These are phyloP conservation scores for Colletotrichum chrysophilum DNA, from an alignment of 2,329 filamentous ascomycete genomes.

Conservation along the genomic window DNA sequence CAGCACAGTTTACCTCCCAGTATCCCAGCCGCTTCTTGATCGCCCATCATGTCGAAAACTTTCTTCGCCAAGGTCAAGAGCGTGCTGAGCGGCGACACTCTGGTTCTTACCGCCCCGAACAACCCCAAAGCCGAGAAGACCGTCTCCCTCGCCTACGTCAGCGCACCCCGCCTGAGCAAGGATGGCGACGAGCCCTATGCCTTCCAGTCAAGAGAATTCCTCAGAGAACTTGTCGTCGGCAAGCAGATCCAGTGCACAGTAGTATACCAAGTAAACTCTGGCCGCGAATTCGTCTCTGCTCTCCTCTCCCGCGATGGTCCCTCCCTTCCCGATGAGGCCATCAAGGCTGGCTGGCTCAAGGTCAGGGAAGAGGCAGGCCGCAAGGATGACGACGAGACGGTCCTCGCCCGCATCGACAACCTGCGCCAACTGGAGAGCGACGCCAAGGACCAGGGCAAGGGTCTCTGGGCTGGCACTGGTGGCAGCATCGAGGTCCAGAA, in stretches of 20 bases:
- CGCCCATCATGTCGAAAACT: conserved; percentile 52
- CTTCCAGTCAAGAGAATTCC: conserved; percentile 93
- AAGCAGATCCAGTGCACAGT: conserved; percentile 86
- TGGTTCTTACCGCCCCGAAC: conserved; percentile 81
- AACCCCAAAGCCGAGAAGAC: conserved; percentile 84
- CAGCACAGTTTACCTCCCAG: background rate
- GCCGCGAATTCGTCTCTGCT: conserved; percentile 87
- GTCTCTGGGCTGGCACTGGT: conserved; percentile 74
- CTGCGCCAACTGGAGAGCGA: conserved; percentile 78
- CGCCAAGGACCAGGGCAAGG: conserved; percentile 80
- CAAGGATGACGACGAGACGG: conserved; percentile 85
- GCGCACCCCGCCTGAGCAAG: conserved; percentile 82
- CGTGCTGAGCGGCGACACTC: conserved; percentile 90
- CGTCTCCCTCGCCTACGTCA: conserved; percentile 91
- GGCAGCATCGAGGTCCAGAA: conserved; percentile 79
- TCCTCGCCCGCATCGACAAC: conserved; percentile 73
- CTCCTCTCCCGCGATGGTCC: conserved; percentile 75
- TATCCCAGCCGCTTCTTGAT: conserved; percentile 15
- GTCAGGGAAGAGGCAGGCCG: conserved; percentile 92
- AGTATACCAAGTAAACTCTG: conserved; percentile 85
- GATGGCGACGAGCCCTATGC: conserved; percentile 92
- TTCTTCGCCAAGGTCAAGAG: conserved; percentile 85
- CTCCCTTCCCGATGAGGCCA: conserved; percentile 78
- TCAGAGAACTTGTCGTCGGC: conserved; percentile 83
- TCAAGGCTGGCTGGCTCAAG: conserved; percentile 91